These are phyloP conservation scores for Dioszegia aurantiaca DNA, from an alignment of 768 basidiomycete genomes.

Conservation along the genomic window DNA sequence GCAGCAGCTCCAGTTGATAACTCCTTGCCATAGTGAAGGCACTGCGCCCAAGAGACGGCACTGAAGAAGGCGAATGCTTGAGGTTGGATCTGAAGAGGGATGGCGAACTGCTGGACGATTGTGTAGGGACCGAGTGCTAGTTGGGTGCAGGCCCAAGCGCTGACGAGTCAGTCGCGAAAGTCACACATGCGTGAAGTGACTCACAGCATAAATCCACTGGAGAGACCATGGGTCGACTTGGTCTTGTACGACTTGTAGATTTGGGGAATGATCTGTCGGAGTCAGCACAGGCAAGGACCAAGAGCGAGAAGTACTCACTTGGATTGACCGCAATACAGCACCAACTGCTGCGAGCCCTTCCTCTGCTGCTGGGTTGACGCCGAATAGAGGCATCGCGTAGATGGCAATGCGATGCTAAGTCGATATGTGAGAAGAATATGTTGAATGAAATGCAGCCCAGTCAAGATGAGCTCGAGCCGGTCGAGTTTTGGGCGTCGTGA, in stretches of 20 bases:
- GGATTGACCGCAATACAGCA: conserved; percentile 50
- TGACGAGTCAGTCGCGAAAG: conserved; percentile 16
- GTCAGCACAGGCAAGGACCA: not conserved
- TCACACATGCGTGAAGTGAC: conserved; percentile 12
- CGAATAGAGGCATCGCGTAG: conserved; percentile 7
- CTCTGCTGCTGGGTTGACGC: conserved; percentile 54
- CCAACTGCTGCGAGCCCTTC: conserved; percentile 71
- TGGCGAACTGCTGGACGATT: conserved; percentile 64
- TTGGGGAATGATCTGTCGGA: conserved; percentile 61
- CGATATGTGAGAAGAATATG: too few relatives aligned
- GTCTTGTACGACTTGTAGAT: conserved; percentile 68
- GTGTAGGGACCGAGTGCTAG: conserved; percentile 68
- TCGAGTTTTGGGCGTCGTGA: conserved; percentile 5
- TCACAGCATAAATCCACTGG: conserved; percentile 64
- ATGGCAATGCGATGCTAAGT: not conserved
- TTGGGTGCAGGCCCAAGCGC: conserved; percentile 62
- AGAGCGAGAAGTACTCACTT: not conserved
- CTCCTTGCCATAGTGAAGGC: conserved; percentile 63
- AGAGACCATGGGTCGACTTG: conserved; percentile 69
- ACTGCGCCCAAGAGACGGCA: conserved; percentile 67
- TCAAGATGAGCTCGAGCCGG: conserved; percentile 7
- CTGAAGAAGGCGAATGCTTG: conserved; percentile 61
- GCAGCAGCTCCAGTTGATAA: conserved; percentile 52
- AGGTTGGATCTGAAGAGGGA: conserved; percentile 62
- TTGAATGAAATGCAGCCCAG: not conserved